Conservation (phyloP, 2,329 filamentous ascomycete genomes). For the Hawksworthiomyces lignivorus region DNA sequence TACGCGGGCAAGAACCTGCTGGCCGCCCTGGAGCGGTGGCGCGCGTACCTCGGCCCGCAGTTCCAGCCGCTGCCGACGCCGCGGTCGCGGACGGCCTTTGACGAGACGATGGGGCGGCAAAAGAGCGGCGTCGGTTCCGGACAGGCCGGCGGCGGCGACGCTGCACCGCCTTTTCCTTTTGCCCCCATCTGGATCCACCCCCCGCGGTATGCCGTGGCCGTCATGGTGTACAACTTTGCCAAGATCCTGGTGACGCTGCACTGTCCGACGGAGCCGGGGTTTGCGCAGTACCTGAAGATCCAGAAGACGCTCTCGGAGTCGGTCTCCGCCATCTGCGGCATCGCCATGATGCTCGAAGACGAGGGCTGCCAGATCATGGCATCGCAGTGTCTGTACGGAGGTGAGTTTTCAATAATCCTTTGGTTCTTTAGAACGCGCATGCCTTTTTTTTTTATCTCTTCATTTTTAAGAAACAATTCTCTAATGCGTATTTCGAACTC, state of each 20-base stretch:
- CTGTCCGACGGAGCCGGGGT: slow-evolving; percentile 40
- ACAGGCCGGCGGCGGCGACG: not conserved
- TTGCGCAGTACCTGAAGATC: slow-evolving; percentile 36
- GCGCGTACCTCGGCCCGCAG: slow-evolving; percentile 24
- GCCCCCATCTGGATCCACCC: slow-evolving; percentile 45
- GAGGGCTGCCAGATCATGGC: slow-evolving; percentile 34
- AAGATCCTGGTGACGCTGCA: slow-evolving; percentile 45
- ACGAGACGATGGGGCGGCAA: not conserved
- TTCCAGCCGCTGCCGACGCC: slow-evolving; percentile 32
- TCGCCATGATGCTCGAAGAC: slow-evolving; percentile 36
- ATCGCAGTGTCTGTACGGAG: slow-evolving; percentile 34
- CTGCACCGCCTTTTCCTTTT: slow-evolving; percentile 22
- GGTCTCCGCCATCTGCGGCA: slow-evolving; percentile 41
- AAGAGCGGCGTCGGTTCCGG: not conserved
- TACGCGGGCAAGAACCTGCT: slow-evolving; percentile 16
- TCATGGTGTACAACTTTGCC: slow-evolving; percentile 46
- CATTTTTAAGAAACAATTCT: too few species aligned
- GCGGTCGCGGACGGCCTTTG: not conserved
- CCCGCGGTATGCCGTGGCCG: slow-evolving; percentile 35
- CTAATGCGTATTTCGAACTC: too few species aligned
- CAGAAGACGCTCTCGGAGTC: slow-evolving; percentile 37
- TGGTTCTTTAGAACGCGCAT: too few species aligned
- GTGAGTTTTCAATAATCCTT: not conserved
- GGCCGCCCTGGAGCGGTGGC: slow-evolving; percentile 22
- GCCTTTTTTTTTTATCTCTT: not conserved